Base-by-base conservation (phyloP, 2,329 filamentous ascomycete genomes). In the Penicillium freii region DNA sequence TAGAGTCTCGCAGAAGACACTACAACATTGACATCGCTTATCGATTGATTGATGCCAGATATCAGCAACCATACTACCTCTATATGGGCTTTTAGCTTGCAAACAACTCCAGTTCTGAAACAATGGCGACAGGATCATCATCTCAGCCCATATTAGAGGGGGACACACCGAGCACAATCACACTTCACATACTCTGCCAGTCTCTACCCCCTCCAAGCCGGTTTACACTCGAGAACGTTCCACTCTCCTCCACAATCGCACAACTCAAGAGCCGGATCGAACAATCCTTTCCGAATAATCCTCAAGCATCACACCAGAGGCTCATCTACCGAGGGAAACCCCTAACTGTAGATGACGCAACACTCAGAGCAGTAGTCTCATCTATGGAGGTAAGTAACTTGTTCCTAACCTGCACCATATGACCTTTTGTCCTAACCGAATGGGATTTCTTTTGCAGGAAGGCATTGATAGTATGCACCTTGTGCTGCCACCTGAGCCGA, bases 321-420 rank as follows among this genome's bases (percentile, higher is more conserved):
- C 69, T 87, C 57, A 85, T 87, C 21, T 86, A 85, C 63, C 74
- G 78, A 49, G 85, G 85, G 21, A 77, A 80, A 55, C 78, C 81
- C 29, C 75, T 87, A 7, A 67, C 77, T 7, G 76, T 81, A 61
- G 77, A 82, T 57, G 71, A 73, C 23, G 77, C 78, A 38, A 80
- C 76, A 0, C 69, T 87, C 54, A 71, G 72, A 31, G 73, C 77
- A 36, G 74, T 84, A 4, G 76, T 87, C 59, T 80, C 81, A 40
- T 71, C 77, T 17, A 74, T 79, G 33, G 75, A 79, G 60, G 82
- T 84, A 67, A 67, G 81, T 72, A 27, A 33, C 4, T 31, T 19
- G 21, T 19, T 11, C 33, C 44, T 60, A 25, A 63, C 36, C 15
- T 13, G 31, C n/a, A 15, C 44, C 15, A 34, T 40, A 33, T 53